These are phyloP conservation scores for Emericellopsis atlantica DNA, from an alignment of 2,329 filamentous ascomycete genomes.

Conservation along the genomic window DNA sequence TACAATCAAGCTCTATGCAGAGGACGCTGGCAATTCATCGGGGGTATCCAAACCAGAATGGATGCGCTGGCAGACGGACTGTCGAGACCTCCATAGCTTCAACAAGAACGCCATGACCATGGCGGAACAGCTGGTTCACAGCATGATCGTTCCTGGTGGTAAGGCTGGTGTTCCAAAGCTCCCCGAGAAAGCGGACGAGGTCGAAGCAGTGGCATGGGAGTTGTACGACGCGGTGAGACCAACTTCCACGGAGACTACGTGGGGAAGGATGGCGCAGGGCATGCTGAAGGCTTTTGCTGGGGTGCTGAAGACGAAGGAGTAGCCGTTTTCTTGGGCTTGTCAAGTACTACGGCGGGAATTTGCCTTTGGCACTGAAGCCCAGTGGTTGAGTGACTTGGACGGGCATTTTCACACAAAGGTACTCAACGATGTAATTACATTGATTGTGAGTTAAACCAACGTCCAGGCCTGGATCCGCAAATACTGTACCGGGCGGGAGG, in stretches of 20 bases:
- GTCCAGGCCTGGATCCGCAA: too few relatives aligned
- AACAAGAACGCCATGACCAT: background rate
- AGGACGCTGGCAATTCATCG: too few relatives aligned
- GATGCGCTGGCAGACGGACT: background rate
- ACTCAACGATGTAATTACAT: too few relatives aligned
- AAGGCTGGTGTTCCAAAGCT: constrained; percentile 2
- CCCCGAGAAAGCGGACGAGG: constrained; percentile 9
- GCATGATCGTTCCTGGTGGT: constrained; percentile 12
- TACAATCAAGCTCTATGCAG: too few relatives aligned
- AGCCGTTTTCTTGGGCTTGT: background rate
- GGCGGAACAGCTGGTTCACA: constrained; percentile 7
- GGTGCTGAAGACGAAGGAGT: background rate
- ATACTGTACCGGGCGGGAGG: too few relatives aligned
- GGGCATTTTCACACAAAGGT: too few relatives aligned
- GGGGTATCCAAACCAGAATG: background rate
- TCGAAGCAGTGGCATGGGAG: constrained; percentile 19
- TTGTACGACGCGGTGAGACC: constrained; percentile 14
- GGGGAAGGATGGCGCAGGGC: constrained; percentile 16
- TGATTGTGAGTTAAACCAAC: too few relatives aligned
- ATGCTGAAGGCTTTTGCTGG: constrained; percentile 11
- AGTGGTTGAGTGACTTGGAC: too few relatives aligned
- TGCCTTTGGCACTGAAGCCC: too few relatives aligned
- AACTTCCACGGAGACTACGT: constrained; percentile 11
- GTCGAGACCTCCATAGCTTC: background rate
- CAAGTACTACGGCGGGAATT: too few relatives aligned